phyloP scores from a whole-genome alignment of 768 basidiomycete genomes.

The Hemileccinum rubropunctum region DNA sequence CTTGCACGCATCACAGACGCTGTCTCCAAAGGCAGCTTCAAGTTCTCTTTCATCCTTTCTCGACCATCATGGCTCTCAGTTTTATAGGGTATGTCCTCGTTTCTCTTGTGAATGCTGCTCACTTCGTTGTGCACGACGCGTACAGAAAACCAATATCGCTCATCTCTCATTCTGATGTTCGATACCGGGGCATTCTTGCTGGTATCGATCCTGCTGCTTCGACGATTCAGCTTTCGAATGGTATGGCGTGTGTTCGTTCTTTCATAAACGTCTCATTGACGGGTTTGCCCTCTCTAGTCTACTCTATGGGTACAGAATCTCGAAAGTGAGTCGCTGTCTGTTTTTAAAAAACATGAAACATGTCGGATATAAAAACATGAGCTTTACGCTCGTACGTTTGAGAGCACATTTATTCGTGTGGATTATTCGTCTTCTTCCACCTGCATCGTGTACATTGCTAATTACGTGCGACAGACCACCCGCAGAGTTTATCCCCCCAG shows the following conservation, averaged over 20 bases:
- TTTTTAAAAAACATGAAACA: conserved; percentile 32
- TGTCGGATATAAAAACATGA: conserved; percentile 42
- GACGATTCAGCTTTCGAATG: conserved; percentile 87
- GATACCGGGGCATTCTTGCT: conserved; percentile 83
- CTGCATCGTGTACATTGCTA: conserved; percentile 16
- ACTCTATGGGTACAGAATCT: conserved; percentile 85
- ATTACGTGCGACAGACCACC: conserved; percentile 50
- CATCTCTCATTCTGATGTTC: conserved; percentile 87
- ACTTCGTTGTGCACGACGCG: conserved; percentile 11
- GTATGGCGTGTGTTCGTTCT: conserved; percentile 36
- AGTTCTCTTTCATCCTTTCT: conserved; percentile 20
- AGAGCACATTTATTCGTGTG: conserved; percentile 50
- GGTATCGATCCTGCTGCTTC: conserved; percentile 84
- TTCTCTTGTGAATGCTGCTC: not conserved
- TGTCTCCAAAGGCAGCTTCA: conserved; percentile 13
- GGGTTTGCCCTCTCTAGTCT: conserved; percentile 41
- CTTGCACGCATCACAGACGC: conserved; percentile 5
- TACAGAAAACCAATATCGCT: conserved; percentile 83
- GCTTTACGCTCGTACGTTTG: conserved; percentile 34
- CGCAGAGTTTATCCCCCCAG: conserved; percentile 78
- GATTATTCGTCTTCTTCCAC: conserved; percentile 38
- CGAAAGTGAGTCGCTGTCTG: conserved; percentile 56
- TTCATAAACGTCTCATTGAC: not conserved
- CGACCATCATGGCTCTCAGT: conserved; percentile 59
- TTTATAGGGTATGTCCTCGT: conserved; percentile 61